Conservation (phyloP, 768 basidiomycete genomes). For the Tricholomella constricta region DNA sequence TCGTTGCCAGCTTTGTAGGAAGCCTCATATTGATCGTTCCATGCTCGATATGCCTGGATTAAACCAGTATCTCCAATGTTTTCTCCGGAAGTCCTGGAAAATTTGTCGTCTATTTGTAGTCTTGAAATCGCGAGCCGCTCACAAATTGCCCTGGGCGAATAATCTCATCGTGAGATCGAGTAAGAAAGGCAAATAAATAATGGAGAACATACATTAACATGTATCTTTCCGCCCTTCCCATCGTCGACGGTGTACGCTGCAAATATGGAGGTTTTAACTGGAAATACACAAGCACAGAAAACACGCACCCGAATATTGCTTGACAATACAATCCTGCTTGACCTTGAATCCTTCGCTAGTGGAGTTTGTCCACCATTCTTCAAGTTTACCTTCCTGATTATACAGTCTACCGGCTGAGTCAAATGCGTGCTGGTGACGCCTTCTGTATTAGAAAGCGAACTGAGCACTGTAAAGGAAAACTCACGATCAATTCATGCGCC, state of each 20-base stretch:
- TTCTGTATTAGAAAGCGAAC: background rate
- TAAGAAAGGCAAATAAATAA: background rate
- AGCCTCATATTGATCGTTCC: conserved; percentile 75
- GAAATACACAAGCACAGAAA: background rate
- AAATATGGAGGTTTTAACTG: conserved; percentile 3
- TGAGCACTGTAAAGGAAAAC: conserved; percentile 19
- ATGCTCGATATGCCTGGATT: conserved; percentile 88
- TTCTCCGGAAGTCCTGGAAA: conserved; percentile 79
- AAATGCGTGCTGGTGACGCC: conserved; percentile 69
- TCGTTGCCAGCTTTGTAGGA: conserved; percentile 62
- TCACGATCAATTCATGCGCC: conserved; percentile 86
- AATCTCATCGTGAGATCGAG: background rate
- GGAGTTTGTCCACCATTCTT: conserved; percentile 91
- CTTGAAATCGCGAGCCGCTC: conserved; percentile 20
- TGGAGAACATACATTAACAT: conserved; percentile 76
- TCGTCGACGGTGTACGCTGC: conserved; percentile 82
- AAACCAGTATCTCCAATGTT: conserved; percentile 88
- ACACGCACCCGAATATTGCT: conserved; percentile 79
- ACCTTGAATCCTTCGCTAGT: conserved; percentile 84
- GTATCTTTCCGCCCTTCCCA: conserved; percentile 78
- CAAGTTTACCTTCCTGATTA: conserved; percentile 84
- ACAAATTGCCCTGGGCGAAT: conserved; percentile 74
- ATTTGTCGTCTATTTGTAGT: conserved; percentile 11
- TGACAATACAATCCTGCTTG: conserved; percentile 85
- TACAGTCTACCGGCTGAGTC: conserved; percentile 90